Evolutionary conservation across 2,329 filamentous ascomycete species (phyloP).

Genomic region (Aspergillus floridensis): DNA sequence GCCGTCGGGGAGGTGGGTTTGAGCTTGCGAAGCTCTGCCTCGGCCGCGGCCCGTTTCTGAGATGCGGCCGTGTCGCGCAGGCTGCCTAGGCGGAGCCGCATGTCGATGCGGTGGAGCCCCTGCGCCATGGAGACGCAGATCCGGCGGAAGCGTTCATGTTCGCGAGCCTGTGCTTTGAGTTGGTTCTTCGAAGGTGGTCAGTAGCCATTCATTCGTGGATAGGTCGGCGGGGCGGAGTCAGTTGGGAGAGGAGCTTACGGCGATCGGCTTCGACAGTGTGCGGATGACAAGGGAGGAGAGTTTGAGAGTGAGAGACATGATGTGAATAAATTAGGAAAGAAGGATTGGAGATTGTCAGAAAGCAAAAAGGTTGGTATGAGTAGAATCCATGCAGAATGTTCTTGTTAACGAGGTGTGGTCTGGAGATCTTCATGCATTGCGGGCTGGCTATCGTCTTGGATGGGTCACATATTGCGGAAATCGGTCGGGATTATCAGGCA

Average conservation of each 20-base stretch:
- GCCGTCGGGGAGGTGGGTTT: slow-evolving; percentile 56
- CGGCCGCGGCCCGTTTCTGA: slow-evolving; percentile 48
- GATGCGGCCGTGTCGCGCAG: slow-evolving; percentile 59
- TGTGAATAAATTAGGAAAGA: background rate
- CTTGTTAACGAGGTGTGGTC: background rate
- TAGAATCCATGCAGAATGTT: slow-evolving; percentile 1
- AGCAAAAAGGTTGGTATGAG: background rate
- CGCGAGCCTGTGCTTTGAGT: slow-evolving; percentile 66
- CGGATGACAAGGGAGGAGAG: slow-evolving; percentile 63
- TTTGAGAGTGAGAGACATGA: slow-evolving; percentile 65
- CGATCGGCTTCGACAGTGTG: slow-evolving; percentile 66
- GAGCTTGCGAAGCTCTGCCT: slow-evolving; percentile 55
- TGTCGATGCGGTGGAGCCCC: slow-evolving; percentile 63
- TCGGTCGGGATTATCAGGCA: slow-evolving; percentile 16
- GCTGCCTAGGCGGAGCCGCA: slow-evolving; percentile 65
- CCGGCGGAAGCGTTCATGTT: slow-evolving; percentile 64
- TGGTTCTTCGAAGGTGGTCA: slow-evolving; percentile 53
- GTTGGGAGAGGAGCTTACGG: slow-evolving; percentile 45
- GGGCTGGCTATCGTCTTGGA: no score
- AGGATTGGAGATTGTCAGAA: background rate
- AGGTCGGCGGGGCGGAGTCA: background rate
- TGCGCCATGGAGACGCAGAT: slow-evolving; percentile 64
- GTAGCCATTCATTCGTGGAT: slow-evolving; percentile 10
- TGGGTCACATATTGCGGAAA: background rate
- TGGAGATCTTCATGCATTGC: background rate